Conservation (phyloP, 768 basidiomycete genomes). For the Pholiota microspora region DNA sequence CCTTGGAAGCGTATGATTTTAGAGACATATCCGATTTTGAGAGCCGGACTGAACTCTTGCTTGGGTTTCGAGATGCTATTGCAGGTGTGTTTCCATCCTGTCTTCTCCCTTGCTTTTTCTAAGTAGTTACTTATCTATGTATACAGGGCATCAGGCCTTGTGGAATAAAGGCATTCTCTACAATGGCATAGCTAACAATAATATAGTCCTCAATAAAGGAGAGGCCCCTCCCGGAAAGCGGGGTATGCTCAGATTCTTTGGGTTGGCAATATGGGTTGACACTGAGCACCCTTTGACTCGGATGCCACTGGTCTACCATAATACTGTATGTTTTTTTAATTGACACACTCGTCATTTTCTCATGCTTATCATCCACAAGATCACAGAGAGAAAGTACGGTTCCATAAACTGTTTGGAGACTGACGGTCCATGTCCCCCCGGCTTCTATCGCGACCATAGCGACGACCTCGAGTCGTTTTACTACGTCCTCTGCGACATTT, state of each 20-base stretch:
- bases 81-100: constrained; percentile 12
- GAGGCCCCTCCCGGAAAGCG: neutral
- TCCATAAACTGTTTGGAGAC: constrained; percentile 10
- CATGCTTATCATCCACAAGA: too few species aligned
- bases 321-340: constrained; percentile 10
- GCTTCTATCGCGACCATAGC: constrained; percentile 8
- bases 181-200: constrained; percentile 25
- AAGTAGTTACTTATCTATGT: neutral
- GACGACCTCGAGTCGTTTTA: constrained; percentile 16
- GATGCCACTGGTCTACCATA: neutral
- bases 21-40: constrained; percentile 14
- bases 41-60: constrained; percentile 10
- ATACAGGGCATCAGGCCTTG: constrained; percentile 17
- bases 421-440: neutral
- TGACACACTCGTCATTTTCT: too few species aligned
- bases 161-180: constrained; percentile 20
- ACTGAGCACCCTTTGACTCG: neutral
- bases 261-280: constrained; percentile 11
- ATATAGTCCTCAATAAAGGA: constrained; percentile 17
- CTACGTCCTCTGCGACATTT: constrained; percentile 11
- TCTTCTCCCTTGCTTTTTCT: neutral
- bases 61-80: constrained; percentile 17
- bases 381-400: constrained; percentile 8
- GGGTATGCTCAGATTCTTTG: constrained; percentile 14
- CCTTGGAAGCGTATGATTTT: too few species aligned